Evolutionary conservation across 1,139 yeast genomes (phyloP).

Genomic region (Blastobotrys malaysiensis): DNA sequence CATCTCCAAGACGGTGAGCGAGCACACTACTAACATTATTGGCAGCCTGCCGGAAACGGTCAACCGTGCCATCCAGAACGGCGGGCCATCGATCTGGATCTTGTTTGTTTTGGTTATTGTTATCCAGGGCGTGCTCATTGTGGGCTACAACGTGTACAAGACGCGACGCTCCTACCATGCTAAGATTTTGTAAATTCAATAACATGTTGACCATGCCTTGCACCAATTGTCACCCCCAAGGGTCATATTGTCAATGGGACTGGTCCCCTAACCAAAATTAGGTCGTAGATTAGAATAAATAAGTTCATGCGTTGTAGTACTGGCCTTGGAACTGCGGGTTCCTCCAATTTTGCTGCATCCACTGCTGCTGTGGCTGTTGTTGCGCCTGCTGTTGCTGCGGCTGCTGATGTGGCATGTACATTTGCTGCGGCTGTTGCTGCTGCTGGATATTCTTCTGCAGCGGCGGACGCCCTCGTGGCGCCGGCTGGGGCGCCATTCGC

Average conservation of each 20-base stretch:
- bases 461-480: neutral
- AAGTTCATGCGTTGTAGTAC: neutral
- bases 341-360: slow-evolving; percentile 4
- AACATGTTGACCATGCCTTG: no score
- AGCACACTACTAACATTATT: slow-evolving; percentile 26
- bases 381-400: slow-evolving; percentile 1
- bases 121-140: slow-evolving; percentile 27
- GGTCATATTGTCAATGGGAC: no score
- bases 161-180: slow-evolving; percentile 29
- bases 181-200: slow-evolving; percentile 27
- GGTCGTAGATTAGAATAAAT: neutral
- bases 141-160: slow-evolving; percentile 28
- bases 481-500: neutral
- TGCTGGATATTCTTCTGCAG: neutral
- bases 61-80: slow-evolving; percentile 25
- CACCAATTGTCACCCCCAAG: no score
- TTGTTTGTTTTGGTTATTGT: slow-evolving; percentile 23
- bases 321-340: slow-evolving; percentile 10
- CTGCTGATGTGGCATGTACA: slow-evolving; percentile 5
- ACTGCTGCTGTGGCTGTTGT: slow-evolving; percentile 9
- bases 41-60: slow-evolving; percentile 28
- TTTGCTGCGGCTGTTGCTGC: slow-evolving; percentile 6
- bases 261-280: no score
- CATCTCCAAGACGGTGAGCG: slow-evolving; percentile 21
- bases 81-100: slow-evolving; percentile 30